Percentiles rank a stretch among this genome's conserved stretches.
Conservation (phyloP, 2,329 filamentous ascomycete genomes). For the Penicillium sp. region DNA sequence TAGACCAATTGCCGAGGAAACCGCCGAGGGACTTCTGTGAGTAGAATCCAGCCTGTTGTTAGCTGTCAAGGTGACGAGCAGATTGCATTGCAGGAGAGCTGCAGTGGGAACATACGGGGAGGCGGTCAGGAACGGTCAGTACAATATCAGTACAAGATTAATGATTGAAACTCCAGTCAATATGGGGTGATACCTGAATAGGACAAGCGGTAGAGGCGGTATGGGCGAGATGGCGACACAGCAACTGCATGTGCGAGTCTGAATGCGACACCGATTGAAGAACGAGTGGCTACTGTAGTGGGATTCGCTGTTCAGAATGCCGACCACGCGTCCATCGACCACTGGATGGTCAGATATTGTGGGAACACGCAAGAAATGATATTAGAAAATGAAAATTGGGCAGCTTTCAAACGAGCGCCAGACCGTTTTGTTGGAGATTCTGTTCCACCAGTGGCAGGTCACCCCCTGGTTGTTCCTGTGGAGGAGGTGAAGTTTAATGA, state of each 20-base stretch:
- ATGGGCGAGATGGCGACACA: neutral
- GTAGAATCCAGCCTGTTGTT: neutral
- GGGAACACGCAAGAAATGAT: neutral
- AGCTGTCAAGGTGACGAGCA: neutral
- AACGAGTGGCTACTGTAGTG: no score
- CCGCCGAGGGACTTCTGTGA: neutral
- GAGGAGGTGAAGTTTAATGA: neutral
- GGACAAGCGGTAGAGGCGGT: neutral
- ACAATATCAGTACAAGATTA: neutral
- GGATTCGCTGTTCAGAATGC: neutral
- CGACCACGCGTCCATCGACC: slow-evolving; percentile 19
- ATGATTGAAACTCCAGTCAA: neutral
- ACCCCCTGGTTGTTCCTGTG: slow-evolving; percentile 5
- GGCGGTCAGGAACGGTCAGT: slow-evolving; percentile 22
- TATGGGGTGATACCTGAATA: neutral
- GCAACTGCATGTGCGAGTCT: slow-evolving; percentile 1
- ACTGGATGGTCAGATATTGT: slow-evolving; percentile 11
- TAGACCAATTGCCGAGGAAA: neutral
- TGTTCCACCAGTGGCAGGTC: neutral
- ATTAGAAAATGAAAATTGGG: slow-evolving; percentile 14
- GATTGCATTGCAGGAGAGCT: slow-evolving; percentile 15
- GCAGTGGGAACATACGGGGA: slow-evolving; percentile 17
- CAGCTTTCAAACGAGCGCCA: slow-evolving; percentile 13
- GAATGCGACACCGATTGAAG: neutral
- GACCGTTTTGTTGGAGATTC: neutral